These are phyloP conservation scores for Paramyrothecium sp. DNA, from an alignment of 2,329 filamentous ascomycete species.

Conservation along the genomic window DNA sequence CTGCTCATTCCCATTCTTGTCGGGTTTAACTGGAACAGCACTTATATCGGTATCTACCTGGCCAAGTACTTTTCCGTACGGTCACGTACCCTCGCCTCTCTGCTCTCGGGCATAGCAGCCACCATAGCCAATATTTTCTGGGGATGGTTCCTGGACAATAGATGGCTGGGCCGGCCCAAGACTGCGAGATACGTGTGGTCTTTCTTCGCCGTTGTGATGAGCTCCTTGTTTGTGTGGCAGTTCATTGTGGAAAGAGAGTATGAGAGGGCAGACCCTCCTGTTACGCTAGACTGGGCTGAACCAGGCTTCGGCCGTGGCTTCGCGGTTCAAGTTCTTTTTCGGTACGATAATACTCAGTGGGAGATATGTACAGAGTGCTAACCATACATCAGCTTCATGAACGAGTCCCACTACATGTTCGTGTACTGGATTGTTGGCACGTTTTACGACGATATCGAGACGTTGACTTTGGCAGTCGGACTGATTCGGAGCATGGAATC, in stretches of 20 bases:
- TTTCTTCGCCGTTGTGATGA: slow-evolving; percentile 39
- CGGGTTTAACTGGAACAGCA: slow-evolving; percentile 49
- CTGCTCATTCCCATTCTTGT: slow-evolving; percentile 48
- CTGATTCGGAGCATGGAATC: slow-evolving; percentile 48
- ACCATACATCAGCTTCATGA: slow-evolving; percentile 36
- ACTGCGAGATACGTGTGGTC: slow-evolving; percentile 42
- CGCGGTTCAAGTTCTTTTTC: slow-evolving; percentile 44
- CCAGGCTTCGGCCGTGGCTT: slow-evolving; percentile 45
- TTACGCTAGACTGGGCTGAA: slow-evolving; percentile 44
- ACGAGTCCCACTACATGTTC: slow-evolving; percentile 51
- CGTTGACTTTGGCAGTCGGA: slow-evolving; percentile 46
- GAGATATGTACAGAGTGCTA: background rate
- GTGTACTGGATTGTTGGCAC: slow-evolving; percentile 50
- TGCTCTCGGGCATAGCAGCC: slow-evolving; percentile 44
- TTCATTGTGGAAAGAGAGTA: slow-evolving; percentile 47
- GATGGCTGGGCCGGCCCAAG: slow-evolving; percentile 35
- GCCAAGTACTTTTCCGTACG: slow-evolving; percentile 52
- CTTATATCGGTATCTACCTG: slow-evolving; percentile 51
- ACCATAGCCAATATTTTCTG: slow-evolving; percentile 44
- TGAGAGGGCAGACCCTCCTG: slow-evolving; percentile 26
- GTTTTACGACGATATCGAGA: slow-evolving; percentile 50
- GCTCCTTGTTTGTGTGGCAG: slow-evolving; percentile 45
- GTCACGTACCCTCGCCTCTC: slow-evolving; percentile 40
- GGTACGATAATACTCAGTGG: slow-evolving; percentile 23
- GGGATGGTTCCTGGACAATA: slow-evolving; percentile 48